Evolutionary conservation across 1,284 basidiomycete species (phyloP), one percentile per base, ranked within the genome.

Genomic region (Ganoderma meredithae): DNA sequence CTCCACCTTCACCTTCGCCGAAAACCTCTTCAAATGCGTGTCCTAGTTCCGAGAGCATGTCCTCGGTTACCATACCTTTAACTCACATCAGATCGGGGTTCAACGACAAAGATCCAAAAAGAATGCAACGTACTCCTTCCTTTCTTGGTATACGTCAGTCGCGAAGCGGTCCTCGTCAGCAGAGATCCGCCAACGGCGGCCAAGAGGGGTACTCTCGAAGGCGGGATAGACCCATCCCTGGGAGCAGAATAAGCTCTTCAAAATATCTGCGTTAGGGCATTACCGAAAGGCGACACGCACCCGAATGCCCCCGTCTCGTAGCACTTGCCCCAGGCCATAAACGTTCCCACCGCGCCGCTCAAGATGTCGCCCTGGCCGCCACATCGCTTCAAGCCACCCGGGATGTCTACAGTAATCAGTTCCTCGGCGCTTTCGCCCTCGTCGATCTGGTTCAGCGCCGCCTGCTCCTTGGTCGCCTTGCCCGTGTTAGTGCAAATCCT

Each of bases 311-410:
- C 94, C 52, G 90, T 88, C 75, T 95, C 93, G 79, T 94, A 98
- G 75, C 94, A 95, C 78, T 93, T 93, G 2, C 93, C 95, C 97
- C 97, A 99, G 1, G 96, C 96, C 69, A 98, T 84, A 78, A 98
- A 90, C 0, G 95, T 90, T 0, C 96, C 97, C 8, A 96, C 91
- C 47, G 87, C 86, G 6, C 97, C 97, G 73, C 92, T 93, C 63
- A 99, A 80, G 59, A 99, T 90, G 80, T 99, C 97, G 0, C 97
- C 97, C 79, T 99, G 97, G 1, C 97, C 97, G 25, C 97, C 97
- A 74, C 96, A 97, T 63, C 97, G 85, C 82, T 98, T 98, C 72
- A 96, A 77, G 1, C 96, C 95, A 2, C 97, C 97, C 65, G 88
- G 82, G 0, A 85, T 81, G 70, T 94, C 90, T 39, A 94, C 85